Evolutionary conservation across 2,329 filamentous ascomycete genomes (phyloP).

Genomic region (Cordyceps tenuipes): DNA sequence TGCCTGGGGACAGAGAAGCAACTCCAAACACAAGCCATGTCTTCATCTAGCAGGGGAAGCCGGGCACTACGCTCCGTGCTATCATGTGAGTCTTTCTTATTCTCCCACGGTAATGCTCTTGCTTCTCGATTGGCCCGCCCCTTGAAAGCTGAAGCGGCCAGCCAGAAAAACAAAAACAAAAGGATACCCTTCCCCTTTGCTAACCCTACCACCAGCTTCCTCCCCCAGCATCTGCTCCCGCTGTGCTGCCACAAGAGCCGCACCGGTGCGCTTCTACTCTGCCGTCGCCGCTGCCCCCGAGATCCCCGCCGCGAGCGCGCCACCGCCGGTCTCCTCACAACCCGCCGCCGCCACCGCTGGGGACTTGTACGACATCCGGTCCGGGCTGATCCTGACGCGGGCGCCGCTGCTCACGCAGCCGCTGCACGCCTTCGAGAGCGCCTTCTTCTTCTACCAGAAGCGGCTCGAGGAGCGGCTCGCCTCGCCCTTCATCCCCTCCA

Average conservation of each 20-base stretch:
- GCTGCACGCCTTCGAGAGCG: constrained; percentile 79
- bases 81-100: constrained; percentile 34
- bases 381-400: constrained; percentile 76
- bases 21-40: neutral
- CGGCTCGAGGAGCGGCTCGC: constrained; percentile 88
- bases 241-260: constrained; percentile 27
- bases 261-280: constrained; percentile 28
- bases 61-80: constrained; percentile 40
- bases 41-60: constrained; percentile 18
- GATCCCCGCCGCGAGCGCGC: constrained; percentile 9
- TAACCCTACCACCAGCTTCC: constrained; percentile 17
- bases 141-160: neutral
- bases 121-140: neutral
- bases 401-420: constrained; percentile 79
- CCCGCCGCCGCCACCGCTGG: constrained; percentile 19
- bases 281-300: constrained; percentile 17
- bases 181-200: neutral
- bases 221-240: constrained; percentile 27
- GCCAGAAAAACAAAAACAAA: neutral
- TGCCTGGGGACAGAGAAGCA: neutral
- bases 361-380: constrained; percentile 47
- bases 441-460: constrained; percentile 95
- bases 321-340: constrained; percentile 1
- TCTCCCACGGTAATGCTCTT: neutral
- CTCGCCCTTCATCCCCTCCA: constrained; percentile 78